Conservation (phyloP, 1,284 basidiomycete genomes). For the Chiua sp. region DNA sequence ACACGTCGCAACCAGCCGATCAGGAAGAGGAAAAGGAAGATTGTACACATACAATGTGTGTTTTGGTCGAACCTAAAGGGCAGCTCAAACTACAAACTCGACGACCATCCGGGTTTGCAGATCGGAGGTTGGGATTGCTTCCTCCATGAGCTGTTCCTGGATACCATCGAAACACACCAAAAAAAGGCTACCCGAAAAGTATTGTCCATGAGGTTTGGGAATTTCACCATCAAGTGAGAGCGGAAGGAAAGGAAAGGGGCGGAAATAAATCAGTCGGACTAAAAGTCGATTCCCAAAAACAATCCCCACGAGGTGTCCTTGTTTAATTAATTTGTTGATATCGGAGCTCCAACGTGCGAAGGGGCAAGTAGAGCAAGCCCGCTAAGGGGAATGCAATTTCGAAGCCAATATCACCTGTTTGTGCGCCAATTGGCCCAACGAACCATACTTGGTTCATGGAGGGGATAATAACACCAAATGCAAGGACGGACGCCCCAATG, state of each 20-base stretch:
- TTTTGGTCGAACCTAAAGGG: conserved; percentile 6
- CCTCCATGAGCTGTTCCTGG: conserved; percentile 18
- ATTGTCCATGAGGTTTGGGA: background rate
- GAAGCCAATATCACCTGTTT: conserved; percentile 80
- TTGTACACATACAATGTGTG: conserved; percentile 1
- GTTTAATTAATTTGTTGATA: conserved; percentile 31
- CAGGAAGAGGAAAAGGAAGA: background rate
- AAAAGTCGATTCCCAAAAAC: conserved; percentile 6
- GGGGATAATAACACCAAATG: conserved; percentile 66
- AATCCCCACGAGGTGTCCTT: background rate
- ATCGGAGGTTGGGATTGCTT: conserved; percentile 6
- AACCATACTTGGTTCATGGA: conserved; percentile 79
- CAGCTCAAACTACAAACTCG: conserved; percentile 4
- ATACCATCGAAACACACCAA: conserved; percentile 26
- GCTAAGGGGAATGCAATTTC: conserved; percentile 67
- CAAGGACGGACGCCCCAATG: conserved; percentile 52
- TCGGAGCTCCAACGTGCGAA: conserved; percentile 54
- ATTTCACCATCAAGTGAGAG: background rate
- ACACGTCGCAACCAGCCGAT: background rate
- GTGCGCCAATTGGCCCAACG: conserved; percentile 69
- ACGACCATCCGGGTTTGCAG: background rate
- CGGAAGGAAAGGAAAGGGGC: background rate
- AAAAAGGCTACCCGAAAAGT: conserved; percentile 2
- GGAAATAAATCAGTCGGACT: conserved; percentile 6
- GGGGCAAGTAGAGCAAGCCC: conserved; percentile 59